Evolutionary conservation across 2,329 filamentous ascomycete species (phyloP).

Genomic region (Penicillium sp.): DNA sequence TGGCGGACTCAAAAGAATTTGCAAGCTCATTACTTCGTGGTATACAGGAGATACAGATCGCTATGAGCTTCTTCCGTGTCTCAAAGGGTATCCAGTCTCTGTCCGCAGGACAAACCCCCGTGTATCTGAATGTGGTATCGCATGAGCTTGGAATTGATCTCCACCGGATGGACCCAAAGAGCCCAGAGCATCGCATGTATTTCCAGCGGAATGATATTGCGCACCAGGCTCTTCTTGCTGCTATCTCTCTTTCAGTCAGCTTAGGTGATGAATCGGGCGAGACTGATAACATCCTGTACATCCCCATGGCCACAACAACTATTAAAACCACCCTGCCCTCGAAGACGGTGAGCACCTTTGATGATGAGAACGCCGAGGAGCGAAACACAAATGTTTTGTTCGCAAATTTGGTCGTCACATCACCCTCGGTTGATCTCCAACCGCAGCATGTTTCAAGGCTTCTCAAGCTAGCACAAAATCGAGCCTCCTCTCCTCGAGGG

Average conservation of each 20-base stretch:
- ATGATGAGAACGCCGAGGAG: conserved; percentile 70
- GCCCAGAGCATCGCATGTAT: conserved; percentile 96
- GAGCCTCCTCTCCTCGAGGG: conserved; percentile 40
- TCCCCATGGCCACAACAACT: conserved; percentile 96
- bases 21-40: conserved; percentile 84
- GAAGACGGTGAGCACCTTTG: conserved; percentile 80
- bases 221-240: conserved; percentile 88
- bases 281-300: conserved; percentile 82
- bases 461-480: conserved; percentile 68
- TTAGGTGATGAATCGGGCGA: conserved; percentile 86
- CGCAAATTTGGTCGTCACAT: conserved; percentile 93
- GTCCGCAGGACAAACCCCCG: conserved; percentile 64
- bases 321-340: conserved; percentile 92
- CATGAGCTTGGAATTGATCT: conserved; percentile 95
- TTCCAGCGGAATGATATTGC: conserved; percentile 90
- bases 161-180: conserved; percentile 85
- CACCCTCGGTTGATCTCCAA: conserved; percentile 88
- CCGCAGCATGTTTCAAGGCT: conserved; percentile 87
- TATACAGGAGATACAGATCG: conserved; percentile 95
- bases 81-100: conserved; percentile 74
- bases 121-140: conserved; percentile 84
- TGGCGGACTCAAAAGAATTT: conserved; percentile 91
- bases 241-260: conserved; percentile 86
- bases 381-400: conserved; percentile 95
- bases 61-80: conserved; percentile 83